phyloP scores from a whole-genome alignment of 2,329 filamentous ascomycete genomes.

The Hypoxylon sp. region DNA sequence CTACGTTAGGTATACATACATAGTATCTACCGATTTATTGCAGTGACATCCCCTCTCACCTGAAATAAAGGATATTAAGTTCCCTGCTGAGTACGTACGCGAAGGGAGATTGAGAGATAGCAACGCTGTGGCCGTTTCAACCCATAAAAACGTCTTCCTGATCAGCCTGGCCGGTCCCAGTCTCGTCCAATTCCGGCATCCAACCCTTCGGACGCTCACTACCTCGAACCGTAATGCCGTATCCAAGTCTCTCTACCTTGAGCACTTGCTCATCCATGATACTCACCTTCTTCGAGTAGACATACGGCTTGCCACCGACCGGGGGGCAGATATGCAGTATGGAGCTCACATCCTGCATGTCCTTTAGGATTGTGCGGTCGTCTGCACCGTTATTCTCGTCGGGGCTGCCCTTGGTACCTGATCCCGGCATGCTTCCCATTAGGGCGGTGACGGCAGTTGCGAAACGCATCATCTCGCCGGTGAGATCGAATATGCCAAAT shows the following conservation, averaged over 20 bases:
- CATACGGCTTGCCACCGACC: conserved; percentile 60
- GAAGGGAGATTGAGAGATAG: not conserved
- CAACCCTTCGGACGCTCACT: conserved; percentile 91
- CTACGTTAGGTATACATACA: not conserved
- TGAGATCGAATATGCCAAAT: conserved; percentile 91
- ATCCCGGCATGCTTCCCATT: conserved; percentile 64
- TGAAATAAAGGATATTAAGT: not conserved
- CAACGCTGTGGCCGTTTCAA: conserved; percentile 18
- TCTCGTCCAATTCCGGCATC: conserved; percentile 77
- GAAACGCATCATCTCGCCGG: conserved; percentile 97
- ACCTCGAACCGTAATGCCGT: conserved; percentile 87
- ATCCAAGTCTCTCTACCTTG: conserved; percentile 93
- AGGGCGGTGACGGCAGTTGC: conserved; percentile 89
- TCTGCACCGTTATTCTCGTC: conserved; percentile 36
- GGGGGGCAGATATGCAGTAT: conserved; percentile 80
- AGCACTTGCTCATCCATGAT: conserved; percentile 89
- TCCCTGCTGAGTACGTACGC: not conserved
- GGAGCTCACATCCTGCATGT: conserved; percentile 82
- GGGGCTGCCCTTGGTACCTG: conserved; percentile 44
- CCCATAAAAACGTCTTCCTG: conserved; percentile 42
- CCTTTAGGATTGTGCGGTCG: conserved; percentile 74
- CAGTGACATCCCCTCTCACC: not conserved
- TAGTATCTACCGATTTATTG: not conserved
- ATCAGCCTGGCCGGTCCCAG: conserved; percentile 36
- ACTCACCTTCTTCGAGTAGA: conserved; percentile 80